phyloP scores from a whole-genome alignment of 768 basidiomycete species.

The Tulasnella sp. region DNA sequence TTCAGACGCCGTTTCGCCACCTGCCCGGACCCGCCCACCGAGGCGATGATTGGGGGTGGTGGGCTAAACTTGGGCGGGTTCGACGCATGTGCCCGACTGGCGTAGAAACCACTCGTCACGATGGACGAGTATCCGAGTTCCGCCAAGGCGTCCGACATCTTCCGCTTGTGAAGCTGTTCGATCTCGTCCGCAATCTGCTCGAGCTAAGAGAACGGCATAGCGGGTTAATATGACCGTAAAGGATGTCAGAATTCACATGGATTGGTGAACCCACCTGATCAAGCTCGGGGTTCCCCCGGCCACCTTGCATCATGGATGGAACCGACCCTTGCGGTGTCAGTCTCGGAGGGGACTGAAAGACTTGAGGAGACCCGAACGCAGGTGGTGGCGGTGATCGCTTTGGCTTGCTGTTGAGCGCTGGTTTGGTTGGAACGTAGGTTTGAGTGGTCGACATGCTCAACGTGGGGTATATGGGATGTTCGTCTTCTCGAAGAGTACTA shows the following conservation, averaged over 20 bases:
- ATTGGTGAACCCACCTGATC: constrained; percentile 7
- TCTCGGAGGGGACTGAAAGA: background rate
- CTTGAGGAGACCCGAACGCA: background rate
- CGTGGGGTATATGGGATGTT: background rate
- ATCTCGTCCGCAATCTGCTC: constrained; percentile 1
- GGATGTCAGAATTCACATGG: background rate
- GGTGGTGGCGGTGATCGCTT: background rate
- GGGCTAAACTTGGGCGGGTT: background rate
- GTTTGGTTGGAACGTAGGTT: background rate
- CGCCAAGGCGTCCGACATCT: constrained; percentile 2
- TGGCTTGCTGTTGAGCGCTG: background rate
- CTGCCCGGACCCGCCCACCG: background rate
- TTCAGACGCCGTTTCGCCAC: background rate
- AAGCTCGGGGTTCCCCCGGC: background rate
- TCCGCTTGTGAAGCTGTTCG: constrained; percentile 1
- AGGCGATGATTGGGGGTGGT: background rate
- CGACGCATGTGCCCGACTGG: background rate
- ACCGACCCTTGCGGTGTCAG: background rate
- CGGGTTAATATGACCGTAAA: background rate
- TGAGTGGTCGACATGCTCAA: background rate
- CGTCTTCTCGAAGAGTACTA: background rate
- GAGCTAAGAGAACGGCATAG: background rate
- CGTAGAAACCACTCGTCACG: constrained; percentile 1
- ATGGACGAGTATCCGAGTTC: background rate
- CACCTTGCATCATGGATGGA: background rate